phyloP scores from a whole-genome alignment of 1,139 yeast species.

The Scheffersomyces stambukii region DNA sequence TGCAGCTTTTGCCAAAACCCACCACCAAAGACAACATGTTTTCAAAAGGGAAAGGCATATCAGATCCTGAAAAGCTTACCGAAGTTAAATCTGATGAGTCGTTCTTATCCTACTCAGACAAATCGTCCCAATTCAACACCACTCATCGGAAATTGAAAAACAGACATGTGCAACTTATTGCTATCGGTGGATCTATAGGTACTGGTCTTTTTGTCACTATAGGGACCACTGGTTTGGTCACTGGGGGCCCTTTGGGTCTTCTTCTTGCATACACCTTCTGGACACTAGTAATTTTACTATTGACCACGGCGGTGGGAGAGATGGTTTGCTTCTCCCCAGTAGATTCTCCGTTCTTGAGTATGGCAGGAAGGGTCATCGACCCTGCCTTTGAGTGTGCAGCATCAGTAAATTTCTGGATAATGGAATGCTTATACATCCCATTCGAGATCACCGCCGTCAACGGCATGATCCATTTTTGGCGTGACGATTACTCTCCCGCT shows the following conservation, averaged over 20 bases:
- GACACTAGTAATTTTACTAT: conserved; percentile 50
- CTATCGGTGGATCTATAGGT: conserved; percentile 64
- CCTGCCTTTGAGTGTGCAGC: conserved; percentile 76
- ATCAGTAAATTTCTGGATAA: conserved; percentile 76
- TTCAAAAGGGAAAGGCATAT: too few relatives aligned
- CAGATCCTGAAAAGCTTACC: too few relatives aligned
- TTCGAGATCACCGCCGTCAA: conserved; percentile 80
- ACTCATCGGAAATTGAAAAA: conserved; percentile 31
- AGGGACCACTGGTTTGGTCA: conserved; percentile 33
- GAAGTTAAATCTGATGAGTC: too few relatives aligned
- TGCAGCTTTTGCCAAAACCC: too few relatives aligned
- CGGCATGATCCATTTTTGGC: conserved; percentile 75
- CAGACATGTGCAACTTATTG: conserved; percentile 59
- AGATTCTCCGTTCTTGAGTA: conserved; percentile 54
- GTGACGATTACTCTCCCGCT: conserved; percentile 67
- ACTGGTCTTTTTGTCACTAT: conserved; percentile 47
- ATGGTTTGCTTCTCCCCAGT: conserved; percentile 80
- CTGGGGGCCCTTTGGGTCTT: conserved; percentile 48
- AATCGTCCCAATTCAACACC: background rate
- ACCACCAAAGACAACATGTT: too few relatives aligned
- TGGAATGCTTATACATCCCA: conserved; percentile 74
- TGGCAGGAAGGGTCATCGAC: conserved; percentile 55
- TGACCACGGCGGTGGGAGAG: conserved; percentile 74
- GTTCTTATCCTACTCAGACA: too few relatives aligned
- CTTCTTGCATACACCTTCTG: conserved; percentile 39